phyloP scores from a whole-genome alignment of 1,284 basidiomycete genomes.

The Papiliotrema laurentii region DNA sequence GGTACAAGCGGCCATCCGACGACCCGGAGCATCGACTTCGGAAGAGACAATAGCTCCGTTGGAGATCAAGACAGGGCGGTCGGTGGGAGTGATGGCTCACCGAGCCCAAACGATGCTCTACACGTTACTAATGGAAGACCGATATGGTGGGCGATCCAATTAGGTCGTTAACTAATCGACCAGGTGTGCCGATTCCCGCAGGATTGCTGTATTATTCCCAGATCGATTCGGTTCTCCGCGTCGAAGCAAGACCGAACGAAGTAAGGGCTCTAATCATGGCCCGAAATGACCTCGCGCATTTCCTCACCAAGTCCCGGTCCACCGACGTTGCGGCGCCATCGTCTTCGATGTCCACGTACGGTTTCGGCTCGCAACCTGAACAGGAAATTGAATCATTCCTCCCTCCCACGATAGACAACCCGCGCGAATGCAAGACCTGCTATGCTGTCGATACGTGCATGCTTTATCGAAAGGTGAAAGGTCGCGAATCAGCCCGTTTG shows the following conservation, averaged over 20 bases:
- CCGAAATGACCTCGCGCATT: constrained; percentile 80
- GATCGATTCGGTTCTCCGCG: constrained; percentile 76
- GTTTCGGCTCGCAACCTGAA: background rate
- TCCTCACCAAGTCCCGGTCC: constrained; percentile 51
- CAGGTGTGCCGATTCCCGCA: constrained; percentile 49
- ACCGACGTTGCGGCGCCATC: constrained; percentile 3
- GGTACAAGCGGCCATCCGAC: constrained; percentile 62
- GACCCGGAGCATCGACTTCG: constrained; percentile 26
- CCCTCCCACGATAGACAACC: constrained; percentile 81
- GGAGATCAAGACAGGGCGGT: constrained; percentile 92
- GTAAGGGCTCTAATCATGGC: constrained; percentile 73
- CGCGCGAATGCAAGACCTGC: constrained; percentile 71
- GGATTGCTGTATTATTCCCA: constrained; percentile 95
- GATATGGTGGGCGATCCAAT: constrained; percentile 58
- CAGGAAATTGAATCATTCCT: constrained; percentile 55
- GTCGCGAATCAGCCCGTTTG: background rate
- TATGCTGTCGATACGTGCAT: constrained; percentile 83
- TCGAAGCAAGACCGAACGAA: constrained; percentile 73
- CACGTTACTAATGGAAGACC: constrained; percentile 82
- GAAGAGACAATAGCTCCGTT: constrained; percentile 56
- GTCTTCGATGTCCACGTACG: background rate
- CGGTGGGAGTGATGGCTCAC: constrained; percentile 77
- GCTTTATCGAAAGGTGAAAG: constrained; percentile 82
- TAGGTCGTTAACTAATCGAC: background rate
- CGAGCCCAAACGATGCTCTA: constrained; percentile 98